Evolutionary conservation across 225 moss, liverwort and hornwort genomes (phyloP).

Genomic region (Bryum argenteum): DNA sequence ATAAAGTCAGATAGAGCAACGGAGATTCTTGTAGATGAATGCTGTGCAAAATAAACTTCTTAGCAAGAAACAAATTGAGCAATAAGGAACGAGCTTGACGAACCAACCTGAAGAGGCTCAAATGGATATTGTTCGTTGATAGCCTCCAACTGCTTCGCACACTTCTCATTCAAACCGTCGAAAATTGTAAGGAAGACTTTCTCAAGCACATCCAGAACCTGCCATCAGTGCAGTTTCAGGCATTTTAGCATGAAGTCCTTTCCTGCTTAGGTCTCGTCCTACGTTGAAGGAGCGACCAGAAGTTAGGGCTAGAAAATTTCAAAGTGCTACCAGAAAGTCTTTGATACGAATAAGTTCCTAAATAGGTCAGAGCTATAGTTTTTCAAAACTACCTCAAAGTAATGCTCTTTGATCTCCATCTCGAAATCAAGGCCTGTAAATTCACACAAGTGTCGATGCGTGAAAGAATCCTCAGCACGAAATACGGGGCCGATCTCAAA

Average conservation of each 20-base stretch:
- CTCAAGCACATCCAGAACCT: conserved; percentile 73
- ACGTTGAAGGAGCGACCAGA: neutral
- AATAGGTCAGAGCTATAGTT: conserved; percentile 1
- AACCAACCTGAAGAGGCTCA: conserved; percentile 82
- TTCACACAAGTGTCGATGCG: conserved; percentile 96
- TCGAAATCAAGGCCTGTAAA: conserved; percentile 97
- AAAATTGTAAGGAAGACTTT: conserved; percentile 72
- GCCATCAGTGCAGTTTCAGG: conserved; percentile 9
- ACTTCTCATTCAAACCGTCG: conserved; percentile 62
- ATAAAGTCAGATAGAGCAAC: conserved; percentile 1
- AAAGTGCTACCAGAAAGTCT: too few relatives aligned
- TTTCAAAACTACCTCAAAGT: conserved; percentile 68
- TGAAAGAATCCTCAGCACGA: conserved; percentile 89
- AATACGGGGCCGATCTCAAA: conserved; percentile 91
- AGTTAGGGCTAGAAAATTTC: too few relatives aligned
- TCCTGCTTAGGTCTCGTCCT: neutral
- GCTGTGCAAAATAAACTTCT: neutral
- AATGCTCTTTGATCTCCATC: conserved; percentile 98
- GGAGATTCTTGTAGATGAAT: neutral
- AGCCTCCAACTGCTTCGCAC: conserved; percentile 62
- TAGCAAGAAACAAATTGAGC: neutral
- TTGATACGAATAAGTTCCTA: too few relatives aligned
- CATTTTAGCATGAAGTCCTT: neutral
- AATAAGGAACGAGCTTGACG: neutral
- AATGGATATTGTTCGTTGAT: conserved; percentile 83